Evolutionary conservation across 208 protist genomes (phyloP).

Genomic region (Crithidia bombi): DNA sequence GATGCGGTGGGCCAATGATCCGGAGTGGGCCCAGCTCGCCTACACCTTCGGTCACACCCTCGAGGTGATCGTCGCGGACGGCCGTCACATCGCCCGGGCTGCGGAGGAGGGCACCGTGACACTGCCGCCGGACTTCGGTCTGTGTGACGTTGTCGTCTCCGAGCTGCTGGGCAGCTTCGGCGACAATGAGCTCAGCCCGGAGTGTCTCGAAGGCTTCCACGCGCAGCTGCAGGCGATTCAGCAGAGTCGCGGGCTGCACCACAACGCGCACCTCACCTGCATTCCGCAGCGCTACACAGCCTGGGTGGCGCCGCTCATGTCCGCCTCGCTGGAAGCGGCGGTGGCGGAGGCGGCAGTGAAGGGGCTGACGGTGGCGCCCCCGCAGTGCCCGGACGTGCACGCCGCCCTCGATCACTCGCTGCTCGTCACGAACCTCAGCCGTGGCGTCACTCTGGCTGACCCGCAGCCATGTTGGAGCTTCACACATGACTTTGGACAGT

Average conservation of each 20-base stretch:
- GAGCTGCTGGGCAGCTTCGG: conserved; percentile 99
- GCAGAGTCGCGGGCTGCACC: conserved; percentile 33
- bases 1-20: conserved; percentile 54
- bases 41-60: conserved; percentile 87
- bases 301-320: conserved; percentile 82
- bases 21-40: conserved; percentile 62
- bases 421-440: conserved; percentile 74
- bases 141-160: conserved; percentile 96
- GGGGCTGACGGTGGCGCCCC: conserved; percentile 61
- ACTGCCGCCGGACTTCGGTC: conserved; percentile 68
- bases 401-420: conserved; percentile 69
- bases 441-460: conserved; percentile 46
- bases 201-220: conserved; percentile 97
- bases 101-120: conserved; percentile 22
- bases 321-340: conserved; percentile 51
- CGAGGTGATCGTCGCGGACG: conserved; percentile 91
- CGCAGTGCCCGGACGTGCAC: conserved; percentile 54
- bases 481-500: conserved; percentile 38
- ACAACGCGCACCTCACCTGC: conserved; percentile 56
- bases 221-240: conserved; percentile 65
- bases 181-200: conserved; percentile 99
- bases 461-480: conserved; percentile 88
- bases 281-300: conserved; percentile 84
- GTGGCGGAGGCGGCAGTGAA: conserved; percentile 57
- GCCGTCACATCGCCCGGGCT: conserved; percentile 60